A percentile compares a stretch with the other conserved stretches of the same genome.
Conservation (phyloP, 306 rosid genomes). For the Lotus japonicus region DNA sequence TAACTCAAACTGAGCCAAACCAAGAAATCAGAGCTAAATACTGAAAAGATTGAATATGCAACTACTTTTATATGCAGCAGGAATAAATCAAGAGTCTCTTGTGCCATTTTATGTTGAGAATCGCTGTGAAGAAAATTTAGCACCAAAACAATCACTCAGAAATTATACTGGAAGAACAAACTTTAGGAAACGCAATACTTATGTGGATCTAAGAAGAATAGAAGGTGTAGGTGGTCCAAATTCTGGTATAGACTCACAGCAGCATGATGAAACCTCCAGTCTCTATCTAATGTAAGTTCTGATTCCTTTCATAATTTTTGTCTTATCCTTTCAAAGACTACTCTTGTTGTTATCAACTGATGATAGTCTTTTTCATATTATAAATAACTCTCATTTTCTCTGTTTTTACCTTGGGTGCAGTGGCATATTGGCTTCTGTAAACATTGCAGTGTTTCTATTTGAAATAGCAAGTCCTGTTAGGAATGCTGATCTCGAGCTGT, state of each 20-base stretch:
- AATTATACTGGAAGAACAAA: conserved; percentile 17
- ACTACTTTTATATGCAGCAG: conserved; percentile 27
- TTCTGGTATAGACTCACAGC: conserved; percentile 25
- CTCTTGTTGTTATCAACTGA: background rate
- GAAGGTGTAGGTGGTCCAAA: conserved; percentile 2
- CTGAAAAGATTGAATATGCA: background rate
- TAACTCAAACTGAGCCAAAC: too few species aligned
- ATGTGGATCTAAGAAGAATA: conserved; percentile 20
- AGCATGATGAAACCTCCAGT: conserved; percentile 41
- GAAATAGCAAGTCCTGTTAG: conserved; percentile 90
- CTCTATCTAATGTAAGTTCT: conserved; percentile 56
- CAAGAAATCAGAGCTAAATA: background rate
- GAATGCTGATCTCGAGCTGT: conserved; percentile 50
- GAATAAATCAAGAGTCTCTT: conserved; percentile 20
- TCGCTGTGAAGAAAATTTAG: conserved; percentile 20
- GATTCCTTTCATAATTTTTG: background rate
- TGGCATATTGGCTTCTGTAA: conserved; percentile 60
- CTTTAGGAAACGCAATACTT: conserved; percentile 12
- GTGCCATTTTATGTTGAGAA: conserved; percentile 29
- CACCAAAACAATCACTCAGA: conserved; percentile 10
- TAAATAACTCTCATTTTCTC: conserved; percentile 7
- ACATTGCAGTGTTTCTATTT: conserved; percentile 84
- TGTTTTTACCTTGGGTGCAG: conserved; percentile 46
- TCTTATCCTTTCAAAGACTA: background rate
- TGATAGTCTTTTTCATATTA: background rate